These are phyloP conservation scores for Daldinia childiae DNA, from an alignment of 495 filamentous ascomycete genomes.

Conservation along the genomic window DNA sequence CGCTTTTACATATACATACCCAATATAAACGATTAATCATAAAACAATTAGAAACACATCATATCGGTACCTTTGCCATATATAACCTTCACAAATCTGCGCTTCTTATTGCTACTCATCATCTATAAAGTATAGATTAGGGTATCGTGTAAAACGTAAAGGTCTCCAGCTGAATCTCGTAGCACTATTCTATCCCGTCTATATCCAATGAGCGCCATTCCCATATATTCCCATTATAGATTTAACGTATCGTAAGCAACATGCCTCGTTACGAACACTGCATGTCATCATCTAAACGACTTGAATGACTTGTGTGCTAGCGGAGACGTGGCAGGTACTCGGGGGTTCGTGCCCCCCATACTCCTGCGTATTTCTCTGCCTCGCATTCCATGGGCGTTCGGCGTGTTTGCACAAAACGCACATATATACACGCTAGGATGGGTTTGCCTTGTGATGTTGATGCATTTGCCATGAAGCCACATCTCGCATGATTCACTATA, in stretches of 20 bases:
- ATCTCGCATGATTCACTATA: slow-evolving; percentile 84
- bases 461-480: slow-evolving; percentile 83
- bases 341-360: slow-evolving; percentile 41
- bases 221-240: slow-evolving; percentile 27
- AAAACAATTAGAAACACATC: slow-evolving; percentile 15
- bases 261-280: background rate
- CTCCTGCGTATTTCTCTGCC: slow-evolving; percentile 63
- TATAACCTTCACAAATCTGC: slow-evolving; percentile 19
- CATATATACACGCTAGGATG: slow-evolving; percentile 83
- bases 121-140: slow-evolving; percentile 33
- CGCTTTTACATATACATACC: slow-evolving; percentile 1
- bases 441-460: slow-evolving; percentile 71
- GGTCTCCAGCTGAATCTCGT: slow-evolving; percentile 17
- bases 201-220: slow-evolving; percentile 31
- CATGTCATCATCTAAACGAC: slow-evolving; percentile 56
- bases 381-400: slow-evolving; percentile 62
- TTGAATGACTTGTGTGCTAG: slow-evolving; percentile 74
- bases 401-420: slow-evolving; percentile 80
- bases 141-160: slow-evolving; percentile 40
- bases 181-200: slow-evolving; percentile 26
- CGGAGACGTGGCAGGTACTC: slow-evolving; percentile 61
- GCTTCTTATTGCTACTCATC: slow-evolving; percentile 35
- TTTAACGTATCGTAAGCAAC: slow-evolving; percentile 13
- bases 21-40: slow-evolving; percentile 25
- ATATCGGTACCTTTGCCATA: slow-evolving; percentile 3